Conservation (phyloP, 2,329 filamentous ascomycete species). For the Iodosphaeria phyllophila region DNA sequence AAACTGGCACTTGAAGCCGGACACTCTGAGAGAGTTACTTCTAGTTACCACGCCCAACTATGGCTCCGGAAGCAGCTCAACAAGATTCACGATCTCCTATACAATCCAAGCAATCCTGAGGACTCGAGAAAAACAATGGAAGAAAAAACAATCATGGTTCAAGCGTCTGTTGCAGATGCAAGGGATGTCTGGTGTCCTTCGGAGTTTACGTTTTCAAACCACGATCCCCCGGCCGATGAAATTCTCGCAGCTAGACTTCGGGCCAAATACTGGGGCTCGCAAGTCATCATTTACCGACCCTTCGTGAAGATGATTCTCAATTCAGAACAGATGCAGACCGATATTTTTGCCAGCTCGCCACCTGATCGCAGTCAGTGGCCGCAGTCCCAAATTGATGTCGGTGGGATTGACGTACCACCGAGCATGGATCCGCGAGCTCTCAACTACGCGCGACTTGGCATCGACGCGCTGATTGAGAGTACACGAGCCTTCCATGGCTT, state of each 20-base stretch:
- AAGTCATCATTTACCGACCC: constrained; percentile 75
- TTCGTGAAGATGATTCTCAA: constrained; percentile 43
- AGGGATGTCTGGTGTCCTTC: constrained; percentile 27
- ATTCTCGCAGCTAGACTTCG: constrained; percentile 71
- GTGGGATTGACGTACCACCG: constrained; percentile 7
- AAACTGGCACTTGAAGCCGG: constrained; percentile 22
- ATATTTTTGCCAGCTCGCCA: constrained; percentile 5
- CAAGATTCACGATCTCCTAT: constrained; percentile 37
- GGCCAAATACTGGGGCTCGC: constrained; percentile 87
- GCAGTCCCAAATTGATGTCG: constrained; percentile 4
- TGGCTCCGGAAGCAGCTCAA: constrained; percentile 48
- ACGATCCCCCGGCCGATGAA: constrained; percentile 51
- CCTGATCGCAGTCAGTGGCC: constrained; percentile 5
- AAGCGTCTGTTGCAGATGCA: constrained; percentile 23
- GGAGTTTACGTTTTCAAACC: constrained; percentile 39
- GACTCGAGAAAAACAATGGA: constrained; percentile 9
- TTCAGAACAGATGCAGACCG: constrained; percentile 6
- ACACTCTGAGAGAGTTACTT: constrained; percentile 27
- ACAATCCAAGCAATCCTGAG: constrained; percentile 22
- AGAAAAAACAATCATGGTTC: constrained; percentile 25
- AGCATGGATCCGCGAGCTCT: constrained; percentile 26
- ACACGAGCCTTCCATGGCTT: constrained; percentile 63
- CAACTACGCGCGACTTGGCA: constrained; percentile 38
- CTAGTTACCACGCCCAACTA: constrained; percentile 44
- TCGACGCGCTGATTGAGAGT: constrained; percentile 64